These are phyloP conservation scores for Plectosphaerella plurivora DNA, from an alignment of 2,329 filamentous ascomycete species.

Conservation along the genomic window DNA sequence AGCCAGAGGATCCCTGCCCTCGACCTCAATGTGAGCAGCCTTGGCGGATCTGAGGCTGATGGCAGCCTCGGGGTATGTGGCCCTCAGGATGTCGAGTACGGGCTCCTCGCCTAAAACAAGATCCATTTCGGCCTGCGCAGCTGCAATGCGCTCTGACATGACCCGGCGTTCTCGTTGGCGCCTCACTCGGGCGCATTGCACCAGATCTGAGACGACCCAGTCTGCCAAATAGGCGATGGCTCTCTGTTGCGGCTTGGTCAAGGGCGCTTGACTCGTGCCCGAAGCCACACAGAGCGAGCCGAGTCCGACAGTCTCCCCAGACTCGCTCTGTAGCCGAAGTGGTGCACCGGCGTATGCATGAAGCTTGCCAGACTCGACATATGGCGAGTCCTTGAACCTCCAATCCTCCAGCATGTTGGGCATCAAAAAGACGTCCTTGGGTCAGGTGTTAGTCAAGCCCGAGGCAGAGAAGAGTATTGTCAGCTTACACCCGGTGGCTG, in stretches of 20 bases:
- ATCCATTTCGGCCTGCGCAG: constrained; percentile 16
- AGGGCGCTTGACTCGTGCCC: constrained; percentile 21
- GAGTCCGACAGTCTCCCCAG: constrained; percentile 31
- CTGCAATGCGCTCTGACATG: constrained; percentile 29
- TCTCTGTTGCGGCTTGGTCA: constrained; percentile 22
- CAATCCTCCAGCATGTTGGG: constrained; percentile 37
- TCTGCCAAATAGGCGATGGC: constrained; percentile 20
- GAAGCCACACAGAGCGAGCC: constrained; percentile 39
- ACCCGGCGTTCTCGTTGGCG: constrained; percentile 33
- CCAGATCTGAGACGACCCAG: constrained; percentile 33
- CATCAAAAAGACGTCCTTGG: constrained; percentile 31
- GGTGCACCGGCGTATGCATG: constrained; percentile 34
- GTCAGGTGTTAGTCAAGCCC: neutral
- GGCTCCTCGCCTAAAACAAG: constrained; percentile 1
- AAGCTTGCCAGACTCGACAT: constrained; percentile 33
- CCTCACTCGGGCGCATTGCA: constrained; percentile 27
- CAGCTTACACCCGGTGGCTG: constrained; percentile 21
- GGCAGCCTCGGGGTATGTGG: constrained; percentile 26
- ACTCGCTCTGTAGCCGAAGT: constrained; percentile 31
- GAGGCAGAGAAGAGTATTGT: neutral
- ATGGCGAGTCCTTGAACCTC: constrained; percentile 35
- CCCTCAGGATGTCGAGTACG: constrained; percentile 22
- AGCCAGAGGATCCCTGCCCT: constrained; percentile 19
- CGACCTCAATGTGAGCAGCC: constrained; percentile 17
- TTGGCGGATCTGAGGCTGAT: constrained; percentile 21